phyloP scores from a whole-genome alignment of 305 asterid genomes.

The Fraxinus platypoda region DNA sequence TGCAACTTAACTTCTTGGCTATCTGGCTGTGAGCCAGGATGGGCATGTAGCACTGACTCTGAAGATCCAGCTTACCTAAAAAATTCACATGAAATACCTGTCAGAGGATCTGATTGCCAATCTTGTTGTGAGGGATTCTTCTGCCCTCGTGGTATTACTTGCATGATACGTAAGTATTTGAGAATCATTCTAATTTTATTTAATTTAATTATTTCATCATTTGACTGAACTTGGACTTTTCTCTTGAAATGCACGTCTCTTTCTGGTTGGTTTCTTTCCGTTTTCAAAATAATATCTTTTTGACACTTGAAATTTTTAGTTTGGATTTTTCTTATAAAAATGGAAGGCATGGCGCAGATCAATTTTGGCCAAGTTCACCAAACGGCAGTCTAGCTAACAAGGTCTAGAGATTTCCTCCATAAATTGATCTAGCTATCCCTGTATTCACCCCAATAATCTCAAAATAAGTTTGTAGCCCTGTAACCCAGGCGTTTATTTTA shows the following conservation, averaged over 20 bases:
- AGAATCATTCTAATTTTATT: neutral
- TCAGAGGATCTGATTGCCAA: constrained; percentile 58
- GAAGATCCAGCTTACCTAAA: constrained; percentile 39
- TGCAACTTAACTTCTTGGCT: constrained; percentile 75
- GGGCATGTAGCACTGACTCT: constrained; percentile 67
- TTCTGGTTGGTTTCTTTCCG: neutral
- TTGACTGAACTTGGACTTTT: neutral
- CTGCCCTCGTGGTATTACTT: constrained; percentile 82
- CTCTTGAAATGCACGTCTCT: neutral
- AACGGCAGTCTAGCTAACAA: neutral
- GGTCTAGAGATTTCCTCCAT: neutral
- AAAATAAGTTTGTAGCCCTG: neutral
- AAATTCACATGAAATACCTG: constrained; percentile 47
- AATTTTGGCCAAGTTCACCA: neutral
- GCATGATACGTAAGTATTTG: constrained; percentile 88
- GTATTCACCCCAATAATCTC: neutral
- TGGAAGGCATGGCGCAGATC: neutral
- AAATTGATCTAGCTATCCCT: neutral
- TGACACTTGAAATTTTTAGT: neutral
- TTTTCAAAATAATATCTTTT: neutral
- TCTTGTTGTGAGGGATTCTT: constrained; percentile 93
- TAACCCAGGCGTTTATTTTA: neutral
- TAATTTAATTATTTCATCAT: neutral
- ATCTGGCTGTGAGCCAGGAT: constrained; percentile 91
- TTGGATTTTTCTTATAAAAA: neutral